Conservation (phyloP, 192 early-diverging fungal species). For the Pilaira anomala region DNA sequence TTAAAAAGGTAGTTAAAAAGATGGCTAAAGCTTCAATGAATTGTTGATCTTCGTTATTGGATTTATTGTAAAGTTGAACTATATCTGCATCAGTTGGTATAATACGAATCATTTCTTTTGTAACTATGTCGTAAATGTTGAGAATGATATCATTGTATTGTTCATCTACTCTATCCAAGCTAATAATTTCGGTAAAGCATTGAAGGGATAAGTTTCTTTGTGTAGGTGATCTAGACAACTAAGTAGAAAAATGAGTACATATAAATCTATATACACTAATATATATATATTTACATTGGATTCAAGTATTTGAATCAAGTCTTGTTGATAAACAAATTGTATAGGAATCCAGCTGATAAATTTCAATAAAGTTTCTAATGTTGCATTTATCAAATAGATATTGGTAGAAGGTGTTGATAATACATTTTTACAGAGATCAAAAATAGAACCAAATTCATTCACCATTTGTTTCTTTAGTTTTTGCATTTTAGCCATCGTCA, state of each 20-base stretch:
- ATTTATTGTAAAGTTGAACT: background rate
- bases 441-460: slow-evolving; percentile 8
- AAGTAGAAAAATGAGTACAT: background rate
- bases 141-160: background rate
- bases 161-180: background rate
- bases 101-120: background rate
- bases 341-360: slow-evolving; percentile 24
- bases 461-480: slow-evolving; percentile 26
- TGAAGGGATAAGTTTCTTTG: slow-evolving; percentile 13
- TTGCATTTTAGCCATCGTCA: slow-evolving; percentile 22
- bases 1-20: slow-evolving; percentile 19
- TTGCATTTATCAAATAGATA: background rate
- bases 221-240: slow-evolving; percentile 1
- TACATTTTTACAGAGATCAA: slow-evolving; percentile 17
- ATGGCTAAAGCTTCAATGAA: slow-evolving; percentile 17
- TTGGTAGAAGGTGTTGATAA: background rate
- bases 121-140: background rate
- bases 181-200: slow-evolving; percentile 21
- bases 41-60: slow-evolving; percentile 3
- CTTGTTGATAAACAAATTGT: slow-evolving; percentile 14
- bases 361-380: slow-evolving; percentile 5
- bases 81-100: background rate
- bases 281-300: slow-evolving; percentile 5
- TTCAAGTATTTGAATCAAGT: slow-evolving; percentile 10
- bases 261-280: background rate